These are phyloP conservation scores for Xylaria hypoxylon DNA, from an alignment of 2,329 filamentous ascomycete genomes.

Conservation along the genomic window DNA sequence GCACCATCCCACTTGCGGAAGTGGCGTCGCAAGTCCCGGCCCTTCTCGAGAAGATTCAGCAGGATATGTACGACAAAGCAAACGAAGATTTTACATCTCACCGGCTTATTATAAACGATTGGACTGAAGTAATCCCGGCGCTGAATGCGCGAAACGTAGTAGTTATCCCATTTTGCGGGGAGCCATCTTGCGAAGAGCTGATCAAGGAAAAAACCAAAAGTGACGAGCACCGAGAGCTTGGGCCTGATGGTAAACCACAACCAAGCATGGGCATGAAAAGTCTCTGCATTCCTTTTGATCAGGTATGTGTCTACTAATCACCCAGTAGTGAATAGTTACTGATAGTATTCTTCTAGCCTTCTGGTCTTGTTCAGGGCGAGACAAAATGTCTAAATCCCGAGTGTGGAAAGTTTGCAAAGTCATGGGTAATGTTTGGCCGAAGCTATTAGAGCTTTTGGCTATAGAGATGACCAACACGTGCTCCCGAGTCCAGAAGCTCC, in stretches of 20 bases:
- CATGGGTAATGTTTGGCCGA: slow-evolving; percentile 93
- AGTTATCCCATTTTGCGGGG: slow-evolving; percentile 89
- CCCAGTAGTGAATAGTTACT: slow-evolving; percentile 64
- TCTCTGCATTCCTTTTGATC: slow-evolving; percentile 81
- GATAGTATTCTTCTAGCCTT: slow-evolving; percentile 76
- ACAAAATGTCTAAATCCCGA: slow-evolving; percentile 94
- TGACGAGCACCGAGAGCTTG: slow-evolving; percentile 68
- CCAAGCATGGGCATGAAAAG: slow-evolving; percentile 76
- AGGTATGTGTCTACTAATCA: slow-evolving; percentile 54
- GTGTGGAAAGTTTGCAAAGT: slow-evolving; percentile 79
- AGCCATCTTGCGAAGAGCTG: slow-evolving; percentile 85
- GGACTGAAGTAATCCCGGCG: slow-evolving; percentile 90
- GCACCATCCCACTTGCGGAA: slow-evolving; percentile 79
- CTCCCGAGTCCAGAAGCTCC: background rate
- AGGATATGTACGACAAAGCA: slow-evolving; percentile 81
- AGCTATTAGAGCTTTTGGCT: slow-evolving; percentile 63
- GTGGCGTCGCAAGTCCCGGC: slow-evolving; percentile 79
- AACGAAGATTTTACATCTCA: slow-evolving; percentile 83
- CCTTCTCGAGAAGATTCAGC: slow-evolving; percentile 90
- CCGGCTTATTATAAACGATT: slow-evolving; percentile 82
- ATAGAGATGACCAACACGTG: slow-evolving; percentile 4
- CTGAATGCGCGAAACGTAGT: slow-evolving; percentile 94
- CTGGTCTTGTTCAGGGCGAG: slow-evolving; percentile 79
- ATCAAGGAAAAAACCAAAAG: slow-evolving; percentile 93
- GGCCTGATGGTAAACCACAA: slow-evolving; percentile 64